A percentile compares a stretch with the other conserved stretches of the same genome.
Evolutionary conservation across 2,329 filamentous ascomycete genomes (phyloP).

Genomic region (Phialophora macrospora): DNA sequence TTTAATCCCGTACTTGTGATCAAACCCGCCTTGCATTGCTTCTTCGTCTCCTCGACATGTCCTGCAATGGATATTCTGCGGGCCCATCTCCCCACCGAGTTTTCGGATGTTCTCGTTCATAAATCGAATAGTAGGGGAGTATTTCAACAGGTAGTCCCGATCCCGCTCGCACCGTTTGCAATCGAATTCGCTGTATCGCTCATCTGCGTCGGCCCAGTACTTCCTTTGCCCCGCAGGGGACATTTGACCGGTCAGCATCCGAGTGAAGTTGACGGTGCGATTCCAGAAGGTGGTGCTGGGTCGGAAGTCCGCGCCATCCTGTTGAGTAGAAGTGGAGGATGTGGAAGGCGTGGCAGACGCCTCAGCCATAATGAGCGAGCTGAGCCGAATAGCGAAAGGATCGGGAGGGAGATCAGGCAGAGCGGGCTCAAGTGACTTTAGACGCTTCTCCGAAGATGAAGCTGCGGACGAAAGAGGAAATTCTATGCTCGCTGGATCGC

Average conservation of each 20-base stretch:
- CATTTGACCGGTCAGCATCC: slow-evolving; percentile 75
- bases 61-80: slow-evolving; percentile 77
- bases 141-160: slow-evolving; percentile 80
- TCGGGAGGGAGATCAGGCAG: not conserved
- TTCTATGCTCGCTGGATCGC: not conserved
- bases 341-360: slow-evolving; percentile 7
- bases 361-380: slow-evolving; percentile 27
- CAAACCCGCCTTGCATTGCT: slow-evolving; percentile 80
- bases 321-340: slow-evolving; percentile 33
- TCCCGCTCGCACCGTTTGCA: slow-evolving; percentile 79
- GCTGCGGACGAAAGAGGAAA: slow-evolving; percentile 11
- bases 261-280: slow-evolving; percentile 84
- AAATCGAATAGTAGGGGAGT: slow-evolving; percentile 87
- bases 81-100: slow-evolving; percentile 76
- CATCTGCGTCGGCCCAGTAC: slow-evolving; percentile 79
- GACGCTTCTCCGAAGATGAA: not conserved
- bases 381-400: slow-evolving; percentile 6
- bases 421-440: not conserved
- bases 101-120: slow-evolving; percentile 78
- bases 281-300: slow-evolving; percentile 50
- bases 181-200: slow-evolving; percentile 75
- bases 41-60: slow-evolving; percentile 65
- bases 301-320: slow-evolving; percentile 29
- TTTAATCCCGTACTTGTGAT: slow-evolving; percentile 82
- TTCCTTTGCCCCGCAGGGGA: slow-evolving; percentile 70